A percentile compares a stretch with the other conserved stretches of the same genome.
These are phyloP conservation scores for Nakazawaea ernobii DNA, from an alignment of 805 yeast species.

Conservation along the genomic window DNA sequence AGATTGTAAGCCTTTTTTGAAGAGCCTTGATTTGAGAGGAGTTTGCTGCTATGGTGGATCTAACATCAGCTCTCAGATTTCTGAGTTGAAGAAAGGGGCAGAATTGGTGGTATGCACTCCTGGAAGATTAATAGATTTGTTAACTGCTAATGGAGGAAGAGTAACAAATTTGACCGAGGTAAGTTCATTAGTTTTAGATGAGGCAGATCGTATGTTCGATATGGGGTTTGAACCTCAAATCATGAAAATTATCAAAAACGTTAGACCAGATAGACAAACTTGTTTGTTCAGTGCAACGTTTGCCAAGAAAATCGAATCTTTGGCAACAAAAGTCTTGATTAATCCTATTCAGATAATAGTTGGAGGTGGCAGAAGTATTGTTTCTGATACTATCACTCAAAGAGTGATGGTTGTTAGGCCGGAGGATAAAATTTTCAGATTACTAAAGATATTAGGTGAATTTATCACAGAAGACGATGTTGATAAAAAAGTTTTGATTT, in stretches of 20 bases:
- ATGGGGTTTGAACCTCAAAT: constrained; percentile 97
- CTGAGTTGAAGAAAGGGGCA: constrained; percentile 69
- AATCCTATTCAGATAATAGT: constrained; percentile 73
- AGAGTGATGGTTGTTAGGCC: constrained; percentile 55
- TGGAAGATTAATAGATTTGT: constrained; percentile 84
- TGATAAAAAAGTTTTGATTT: constrained; percentile 59
- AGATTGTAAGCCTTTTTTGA: constrained; percentile 57
- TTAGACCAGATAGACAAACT: constrained; percentile 84
- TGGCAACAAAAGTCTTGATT: constrained; percentile 60
- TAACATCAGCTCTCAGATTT: constrained; percentile 74
- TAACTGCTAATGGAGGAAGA: constrained; percentile 78
- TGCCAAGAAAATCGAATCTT: constrained; percentile 68
- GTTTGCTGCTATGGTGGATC: constrained; percentile 92
- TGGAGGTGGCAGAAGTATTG: constrained; percentile 67
- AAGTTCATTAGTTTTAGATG: constrained; percentile 86
- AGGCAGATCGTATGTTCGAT: constrained; percentile 95
- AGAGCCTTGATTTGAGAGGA: constrained; percentile 42
- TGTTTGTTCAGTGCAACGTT: constrained; percentile 93
- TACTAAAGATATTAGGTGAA: constrained; percentile 52
- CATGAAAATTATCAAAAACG: constrained; percentile 64
- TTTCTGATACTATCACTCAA: constrained; percentile 77
- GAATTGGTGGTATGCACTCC: constrained; percentile 91
- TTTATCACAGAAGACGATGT: constrained; percentile 25
- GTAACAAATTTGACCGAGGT: constrained; percentile 62
- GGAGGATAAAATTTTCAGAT: constrained; percentile 47